Conservation (phyloP, 2,329 filamentous ascomycete genomes). For the Biscogniauxia sp. region DNA sequence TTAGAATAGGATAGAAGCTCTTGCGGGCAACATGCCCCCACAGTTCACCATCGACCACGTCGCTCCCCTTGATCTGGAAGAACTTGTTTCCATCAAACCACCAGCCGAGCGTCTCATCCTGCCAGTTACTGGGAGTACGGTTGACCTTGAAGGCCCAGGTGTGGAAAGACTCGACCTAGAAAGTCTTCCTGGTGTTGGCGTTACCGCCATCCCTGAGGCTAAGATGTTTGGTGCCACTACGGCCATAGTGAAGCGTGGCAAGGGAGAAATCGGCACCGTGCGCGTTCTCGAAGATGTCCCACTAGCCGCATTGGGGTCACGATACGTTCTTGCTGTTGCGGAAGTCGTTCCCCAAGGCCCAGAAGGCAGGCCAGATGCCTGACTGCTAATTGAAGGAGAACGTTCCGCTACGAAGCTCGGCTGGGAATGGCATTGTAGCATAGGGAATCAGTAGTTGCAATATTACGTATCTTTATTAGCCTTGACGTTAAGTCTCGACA, state of each 20-base stretch:
- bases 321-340: slow-evolving; percentile 12
- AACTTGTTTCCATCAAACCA: slow-evolving; percentile 16
- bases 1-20: slow-evolving; percentile 16
- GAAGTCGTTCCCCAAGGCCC: slow-evolving; percentile 19
- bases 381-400: slow-evolving; percentile 13
- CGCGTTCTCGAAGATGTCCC: slow-evolving; percentile 22
- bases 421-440: slow-evolving; percentile 10
- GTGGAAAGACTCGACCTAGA: slow-evolving; percentile 16
- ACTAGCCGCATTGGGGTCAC: slow-evolving; percentile 21
- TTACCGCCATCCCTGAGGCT: slow-evolving; percentile 1
- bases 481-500: too few species aligned
- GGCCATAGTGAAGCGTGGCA: slow-evolving; percentile 16
- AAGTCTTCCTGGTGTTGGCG: slow-evolving; percentile 4
- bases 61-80: slow-evolving; percentile 16
- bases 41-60: slow-evolving; percentile 12
- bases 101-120: slow-evolving; percentile 19
- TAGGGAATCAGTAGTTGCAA: too few species aligned
- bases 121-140: slow-evolving; percentile 15
- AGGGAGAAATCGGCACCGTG: slow-evolving; percentile 17
- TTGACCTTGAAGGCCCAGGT: slow-evolving; percentile 19
- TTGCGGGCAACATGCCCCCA: slow-evolving; percentile 19
- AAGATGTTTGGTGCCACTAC: slow-evolving; percentile 7
- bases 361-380: slow-evolving; percentile 25
- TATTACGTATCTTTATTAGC: too few species aligned
- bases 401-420: slow-evolving; percentile 16